phyloP scores from a whole-genome alignment of 139 green algal species.

The Tetraselmis chui region DNA sequence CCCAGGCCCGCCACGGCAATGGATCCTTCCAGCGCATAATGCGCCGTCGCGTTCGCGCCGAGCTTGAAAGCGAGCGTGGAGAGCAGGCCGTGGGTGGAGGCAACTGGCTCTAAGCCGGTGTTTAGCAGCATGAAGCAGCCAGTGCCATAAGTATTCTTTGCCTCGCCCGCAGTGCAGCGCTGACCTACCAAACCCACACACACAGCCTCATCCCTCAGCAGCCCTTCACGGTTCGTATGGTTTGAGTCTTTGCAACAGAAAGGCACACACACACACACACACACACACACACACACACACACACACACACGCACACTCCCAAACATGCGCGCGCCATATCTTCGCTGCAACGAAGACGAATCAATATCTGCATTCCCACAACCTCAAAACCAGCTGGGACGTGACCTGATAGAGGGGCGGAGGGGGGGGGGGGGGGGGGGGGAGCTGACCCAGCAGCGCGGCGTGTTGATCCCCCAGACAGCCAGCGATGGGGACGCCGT shows the following conservation, averaged over 20 bases:
- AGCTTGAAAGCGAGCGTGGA: constrained; percentile 86
- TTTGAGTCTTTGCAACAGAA: too few species aligned
- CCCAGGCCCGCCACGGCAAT: constrained; percentile 77
- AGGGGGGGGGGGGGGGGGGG: not conserved
- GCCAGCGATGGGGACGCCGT: constrained; percentile 77
- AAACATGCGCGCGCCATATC: not conserved
- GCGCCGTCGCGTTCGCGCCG: constrained; percentile 36
- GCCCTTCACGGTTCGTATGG: too few species aligned
- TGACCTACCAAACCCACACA: constrained; percentile 72
- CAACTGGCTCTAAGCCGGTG: constrained; percentile 58
- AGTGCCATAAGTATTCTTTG: constrained; percentile 98
- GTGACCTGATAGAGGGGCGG: too few species aligned
- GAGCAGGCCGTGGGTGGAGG: constrained; percentile 81
- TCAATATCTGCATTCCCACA: too few species aligned
- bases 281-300: too few species aligned
- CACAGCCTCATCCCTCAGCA: too few species aligned
- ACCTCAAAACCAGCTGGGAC: too few species aligned
- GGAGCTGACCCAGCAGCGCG: constrained; percentile 65
- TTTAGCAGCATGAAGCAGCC: constrained; percentile 96
- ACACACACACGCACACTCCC: too few species aligned
- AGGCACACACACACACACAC: too few species aligned
- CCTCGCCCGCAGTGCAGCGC: constrained; percentile 64
- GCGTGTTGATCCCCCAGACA: constrained; percentile 93
- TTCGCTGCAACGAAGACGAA: not conserved
- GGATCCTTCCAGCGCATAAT: constrained; percentile 85